Evolutionary conservation across 352 stramenopile species (phyloP).

Genomic region (Thalassiosira oceanica): DNA sequence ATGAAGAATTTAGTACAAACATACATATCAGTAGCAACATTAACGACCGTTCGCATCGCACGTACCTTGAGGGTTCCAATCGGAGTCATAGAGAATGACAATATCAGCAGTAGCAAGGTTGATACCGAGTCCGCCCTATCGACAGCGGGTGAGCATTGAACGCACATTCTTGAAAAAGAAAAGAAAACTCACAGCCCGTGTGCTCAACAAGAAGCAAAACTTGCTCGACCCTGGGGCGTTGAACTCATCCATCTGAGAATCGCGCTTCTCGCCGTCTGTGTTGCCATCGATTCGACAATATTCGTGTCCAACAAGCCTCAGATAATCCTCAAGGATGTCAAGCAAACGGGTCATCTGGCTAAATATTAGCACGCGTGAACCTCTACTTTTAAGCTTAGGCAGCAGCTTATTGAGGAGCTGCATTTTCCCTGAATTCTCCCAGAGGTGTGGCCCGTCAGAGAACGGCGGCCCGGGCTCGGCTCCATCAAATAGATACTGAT

Average conservation of each 20-base stretch:
- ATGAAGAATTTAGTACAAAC: too few species aligned
- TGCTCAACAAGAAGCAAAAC: slow-evolving; percentile 95
- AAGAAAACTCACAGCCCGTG: slow-evolving; percentile 92
- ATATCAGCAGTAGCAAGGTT: slow-evolving; percentile 98
- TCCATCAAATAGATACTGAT: slow-evolving; percentile 97
- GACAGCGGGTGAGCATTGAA: too few species aligned
- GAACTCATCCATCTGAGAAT: slow-evolving; percentile 94
- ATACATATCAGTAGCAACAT: too few species aligned
- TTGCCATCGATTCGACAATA: slow-evolving; percentile 94
- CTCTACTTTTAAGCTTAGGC: slow-evolving; percentile 63
- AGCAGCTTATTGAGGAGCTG: slow-evolving; percentile 91
- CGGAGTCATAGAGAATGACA: slow-evolving; percentile 97
- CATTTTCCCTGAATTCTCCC: slow-evolving; percentile 98
- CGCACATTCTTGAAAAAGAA: neutral
- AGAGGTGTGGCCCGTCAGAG: slow-evolving; percentile 84
- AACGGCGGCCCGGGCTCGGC: slow-evolving; percentile 96
- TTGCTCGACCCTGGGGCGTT: slow-evolving; percentile 92
- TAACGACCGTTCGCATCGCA: too few species aligned
- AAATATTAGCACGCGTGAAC: slow-evolving; percentile 82
- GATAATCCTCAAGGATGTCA: slow-evolving; percentile 97
- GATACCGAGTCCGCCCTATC: slow-evolving; percentile 94
- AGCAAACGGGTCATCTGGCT: slow-evolving; percentile 89
- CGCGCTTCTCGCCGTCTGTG: slow-evolving; percentile 88
- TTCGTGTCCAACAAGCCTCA: slow-evolving; percentile 85
- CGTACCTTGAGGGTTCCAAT: too few species aligned